A percentile compares a stretch with the other conserved stretches of the same genome.
These are phyloP conservation scores for Stentor coeruleus DNA, from an alignment of 73 alveolate species.

Conservation along the genomic window DNA sequence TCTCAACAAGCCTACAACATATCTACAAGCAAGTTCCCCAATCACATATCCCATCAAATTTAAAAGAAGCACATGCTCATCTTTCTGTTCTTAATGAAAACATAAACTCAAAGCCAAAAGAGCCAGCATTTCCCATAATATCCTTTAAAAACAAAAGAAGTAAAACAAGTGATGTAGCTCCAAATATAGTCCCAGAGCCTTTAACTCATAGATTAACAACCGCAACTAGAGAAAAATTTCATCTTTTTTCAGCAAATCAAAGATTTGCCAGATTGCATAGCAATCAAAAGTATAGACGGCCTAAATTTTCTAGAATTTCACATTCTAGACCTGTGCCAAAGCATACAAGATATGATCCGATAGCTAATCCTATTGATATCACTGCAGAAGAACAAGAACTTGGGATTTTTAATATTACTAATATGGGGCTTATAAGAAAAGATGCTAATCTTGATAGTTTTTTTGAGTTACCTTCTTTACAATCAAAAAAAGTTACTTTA, in stretches of 20 bases:
- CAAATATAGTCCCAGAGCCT: not conserved
- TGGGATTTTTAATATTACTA: slow-evolving; percentile 73
- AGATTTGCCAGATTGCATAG: not conserved
- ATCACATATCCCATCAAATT: not conserved
- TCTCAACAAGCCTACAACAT: not conserved
- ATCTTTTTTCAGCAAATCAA: not conserved
- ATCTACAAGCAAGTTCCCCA: not conserved
- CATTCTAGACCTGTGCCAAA: not conserved
- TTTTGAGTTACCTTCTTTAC: slow-evolving; percentile 81
- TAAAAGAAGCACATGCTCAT: not conserved
- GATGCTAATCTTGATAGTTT: slow-evolving; percentile 84
- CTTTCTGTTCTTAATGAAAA: no score
- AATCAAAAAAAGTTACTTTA: slow-evolving; percentile 23
- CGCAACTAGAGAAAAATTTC: not conserved
- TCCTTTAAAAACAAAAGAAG: not conserved
- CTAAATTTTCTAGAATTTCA: slow-evolving; percentile 1
- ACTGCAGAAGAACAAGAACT: slow-evolving; percentile 36
- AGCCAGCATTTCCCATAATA: not conserved
- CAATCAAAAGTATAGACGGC: not conserved
- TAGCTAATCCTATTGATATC: not conserved
- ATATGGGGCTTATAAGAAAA: slow-evolving; percentile 77
- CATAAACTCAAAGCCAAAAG: not conserved
- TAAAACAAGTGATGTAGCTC: not conserved
- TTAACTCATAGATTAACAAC: not conserved
- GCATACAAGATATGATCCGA: not conserved